phyloP scores from a whole-genome alignment of 352 stramenopile genomes.

The Pythium aquatile region DNA sequence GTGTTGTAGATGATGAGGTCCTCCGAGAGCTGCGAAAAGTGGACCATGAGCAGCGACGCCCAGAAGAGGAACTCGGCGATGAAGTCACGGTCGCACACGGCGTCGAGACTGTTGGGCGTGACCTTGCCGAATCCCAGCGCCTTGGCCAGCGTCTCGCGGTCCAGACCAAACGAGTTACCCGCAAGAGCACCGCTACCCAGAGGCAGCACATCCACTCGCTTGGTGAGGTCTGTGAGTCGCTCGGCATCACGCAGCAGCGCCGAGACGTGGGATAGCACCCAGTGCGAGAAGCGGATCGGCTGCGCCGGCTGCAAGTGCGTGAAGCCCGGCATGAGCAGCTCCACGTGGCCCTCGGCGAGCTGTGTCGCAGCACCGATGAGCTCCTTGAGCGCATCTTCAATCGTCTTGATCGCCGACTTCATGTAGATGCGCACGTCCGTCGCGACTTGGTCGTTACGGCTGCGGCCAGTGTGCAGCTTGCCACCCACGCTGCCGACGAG shows the following conservation, averaged over 20 bases:
- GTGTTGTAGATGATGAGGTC: conserved; percentile 99
- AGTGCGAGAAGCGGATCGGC: conserved; percentile 98
- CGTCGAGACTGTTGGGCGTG: conserved; percentile 97
- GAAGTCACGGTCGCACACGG: conserved; percentile 99
- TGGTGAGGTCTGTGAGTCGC: conserved; percentile 92
- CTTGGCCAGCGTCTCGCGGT: conserved; percentile 92
- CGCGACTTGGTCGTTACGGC: conserved; percentile 98
- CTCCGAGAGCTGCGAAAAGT: conserved; percentile 97
- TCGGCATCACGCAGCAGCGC: conserved; percentile 93
- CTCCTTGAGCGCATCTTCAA: conserved; percentile 86
- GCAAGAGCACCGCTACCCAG: conserved; percentile 96
- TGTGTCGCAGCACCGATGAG: conserved; percentile 88
- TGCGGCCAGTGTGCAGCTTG: conserved; percentile 97
- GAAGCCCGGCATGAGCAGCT: conserved; percentile 98
- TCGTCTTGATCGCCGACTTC: conserved; percentile 62
- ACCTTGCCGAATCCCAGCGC: conserved; percentile 94
- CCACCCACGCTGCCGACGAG: conserved; percentile 95
- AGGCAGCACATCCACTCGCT: conserved; percentile 95
- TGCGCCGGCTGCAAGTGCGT: conserved; percentile 98
- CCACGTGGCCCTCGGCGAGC: conserved; percentile 90
- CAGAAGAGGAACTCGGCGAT: conserved; percentile 98
- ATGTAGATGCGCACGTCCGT: conserved; percentile 97
- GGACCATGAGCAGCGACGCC: conserved; percentile 94
- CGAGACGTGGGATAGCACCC: conserved; percentile 95
- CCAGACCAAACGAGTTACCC: conserved; percentile 97